These are phyloP conservation scores for Lagenidium sp. DNA, from an alignment of 352 stramenopile species.

Conservation along the genomic window DNA sequence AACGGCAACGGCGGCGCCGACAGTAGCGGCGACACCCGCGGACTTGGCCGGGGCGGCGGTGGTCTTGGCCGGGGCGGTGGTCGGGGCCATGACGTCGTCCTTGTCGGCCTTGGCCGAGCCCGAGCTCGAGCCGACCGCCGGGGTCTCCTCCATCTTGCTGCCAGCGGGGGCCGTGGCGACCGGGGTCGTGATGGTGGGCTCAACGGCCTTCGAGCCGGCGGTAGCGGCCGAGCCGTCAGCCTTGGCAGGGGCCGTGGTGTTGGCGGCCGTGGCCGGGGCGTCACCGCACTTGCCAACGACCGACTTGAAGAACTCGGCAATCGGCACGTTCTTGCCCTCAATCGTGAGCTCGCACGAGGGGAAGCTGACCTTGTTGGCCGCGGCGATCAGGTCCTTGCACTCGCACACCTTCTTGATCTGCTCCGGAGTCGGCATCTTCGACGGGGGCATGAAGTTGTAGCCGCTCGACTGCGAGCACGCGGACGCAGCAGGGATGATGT, in stretches of 20 bases:
- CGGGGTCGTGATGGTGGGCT: not conserved
- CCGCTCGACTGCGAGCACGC: conserved; percentile 11
- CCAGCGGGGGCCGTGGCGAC: not conserved
- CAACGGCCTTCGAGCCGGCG: not conserved
- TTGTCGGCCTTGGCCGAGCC: not conserved
- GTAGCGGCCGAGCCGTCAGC: not conserved
- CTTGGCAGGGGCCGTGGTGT: not conserved
- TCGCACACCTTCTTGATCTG: conserved; percentile 15
- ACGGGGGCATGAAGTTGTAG: conserved; percentile 16
- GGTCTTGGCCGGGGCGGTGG: not conserved
- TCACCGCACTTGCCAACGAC: conserved; percentile 3
- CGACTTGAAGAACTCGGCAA: conserved; percentile 5
- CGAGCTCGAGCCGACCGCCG: not conserved
- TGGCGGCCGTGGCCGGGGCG: not conserved
- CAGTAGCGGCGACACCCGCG: not conserved
- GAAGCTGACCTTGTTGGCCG: conserved; percentile 1
- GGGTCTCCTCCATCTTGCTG: not conserved
- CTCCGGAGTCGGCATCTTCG: conserved; percentile 5
- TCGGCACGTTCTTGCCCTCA: not conserved
- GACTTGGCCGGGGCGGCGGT: not conserved
- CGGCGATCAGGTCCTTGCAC: conserved; percentile 6
- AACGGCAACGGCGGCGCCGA: conserved; percentile 7
- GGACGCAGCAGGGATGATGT: conserved; percentile 3
- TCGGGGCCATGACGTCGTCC: not conserved
- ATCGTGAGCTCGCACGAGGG: conserved; percentile 8